Base-by-base conservation (phyloP, 225 moss, liverwort and hornwort genomes). In the Pseudisothecium myosuroides region DNA sequence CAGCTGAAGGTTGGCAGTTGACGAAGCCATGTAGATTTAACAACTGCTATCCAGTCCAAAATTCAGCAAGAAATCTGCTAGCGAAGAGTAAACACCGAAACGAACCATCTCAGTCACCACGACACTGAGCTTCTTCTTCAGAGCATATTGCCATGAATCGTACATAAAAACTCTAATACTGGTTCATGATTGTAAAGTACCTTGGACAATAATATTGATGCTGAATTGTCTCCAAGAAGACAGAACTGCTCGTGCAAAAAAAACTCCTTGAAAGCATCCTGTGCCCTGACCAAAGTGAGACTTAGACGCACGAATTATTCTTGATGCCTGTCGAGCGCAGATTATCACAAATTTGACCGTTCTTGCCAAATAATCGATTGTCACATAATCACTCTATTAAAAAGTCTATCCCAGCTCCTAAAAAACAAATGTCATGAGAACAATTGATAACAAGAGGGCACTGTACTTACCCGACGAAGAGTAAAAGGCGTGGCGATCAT, bases 231-330 rank as follows among this genome's bases (percentile, higher is more conserved):
- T 81, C 91, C 95, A 56, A 94, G 90, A 63, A 22, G 90, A 83
- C 95, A 97, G 88, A 80, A 92, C n/a, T 89, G 91, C 60, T 94
- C 88, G 76, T 97, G 93, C 86, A 94, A 76, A 60, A 94, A 78
- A 87, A 96, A 93, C 90, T 96, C 97, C 92, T 94, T 96, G 85
- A 97, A 91, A 84, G 90, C 90, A 94, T 96, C 95, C 97, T 96
- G 91, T 85, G 83, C 86, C 85, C 92, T 85, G 87, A 90, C 89
- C 85, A 84, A 76, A 32, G 81, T 89, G 89, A 92, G 86, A 84
- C 92, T 88, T 90, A 90, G 90, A 87, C 47, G 74, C 60, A 85
- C 71, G 76, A 79, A 63, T 31, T 28, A 47, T 72, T 73, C 54
- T 88, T n/a, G 76, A 67, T 52, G n/a, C 76, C 80, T 82, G 59